Percentiles rank a stretch among this genome's conserved stretches.
Evolutionary conservation across 1,139 yeast species (phyloP).

Genomic region (Geotrichum candidum): DNA sequence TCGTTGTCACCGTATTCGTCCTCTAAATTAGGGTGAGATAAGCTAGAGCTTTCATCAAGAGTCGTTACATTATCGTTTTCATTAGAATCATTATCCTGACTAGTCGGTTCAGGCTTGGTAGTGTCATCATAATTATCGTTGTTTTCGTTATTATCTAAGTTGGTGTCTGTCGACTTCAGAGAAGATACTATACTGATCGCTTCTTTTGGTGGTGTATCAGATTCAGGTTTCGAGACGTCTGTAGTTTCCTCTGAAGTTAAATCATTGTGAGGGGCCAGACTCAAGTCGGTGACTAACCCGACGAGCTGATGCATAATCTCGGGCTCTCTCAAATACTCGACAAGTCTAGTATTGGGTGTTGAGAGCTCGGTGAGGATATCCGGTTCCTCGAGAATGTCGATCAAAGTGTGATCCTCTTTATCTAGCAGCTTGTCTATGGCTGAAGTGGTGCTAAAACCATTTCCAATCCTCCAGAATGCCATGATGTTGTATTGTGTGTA

Average conservation of each 20-base stretch:
- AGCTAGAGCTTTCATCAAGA: slow-evolving; percentile 23
- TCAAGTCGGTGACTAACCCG: slow-evolving; percentile 50
- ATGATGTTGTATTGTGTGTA: slow-evolving; percentile 20
- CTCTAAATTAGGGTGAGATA: slow-evolving; percentile 1
- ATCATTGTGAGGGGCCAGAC: slow-evolving; percentile 3
- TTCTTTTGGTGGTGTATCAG: slow-evolving; percentile 2
- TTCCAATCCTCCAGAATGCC: slow-evolving; percentile 88
- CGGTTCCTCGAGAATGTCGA: slow-evolving; percentile 74
- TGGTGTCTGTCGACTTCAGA: slow-evolving; percentile 23
- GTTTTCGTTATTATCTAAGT: slow-evolving; percentile 25
- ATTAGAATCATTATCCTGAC: slow-evolving; percentile 8
- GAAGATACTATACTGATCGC: slow-evolving; percentile 1
- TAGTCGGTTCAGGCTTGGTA: slow-evolving; percentile 1
- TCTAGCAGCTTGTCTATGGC: slow-evolving; percentile 70
- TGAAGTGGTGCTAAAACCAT: slow-evolving; percentile 71
- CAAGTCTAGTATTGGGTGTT: slow-evolving; percentile 73
- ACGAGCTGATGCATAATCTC: slow-evolving; percentile 61
- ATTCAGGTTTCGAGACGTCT: neutral
- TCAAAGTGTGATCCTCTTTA: slow-evolving; percentile 48
- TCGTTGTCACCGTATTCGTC: slow-evolving; percentile 21
- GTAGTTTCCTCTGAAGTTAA: neutral
- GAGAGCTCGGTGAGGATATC: slow-evolving; percentile 79
- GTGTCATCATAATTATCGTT: slow-evolving; percentile 11
- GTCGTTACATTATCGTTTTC: slow-evolving; percentile 14
- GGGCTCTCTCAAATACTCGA: slow-evolving; percentile 76